phyloP scores from a whole-genome alignment of 768 basidiomycete genomes.

The Termitomyces titanicus region DNA sequence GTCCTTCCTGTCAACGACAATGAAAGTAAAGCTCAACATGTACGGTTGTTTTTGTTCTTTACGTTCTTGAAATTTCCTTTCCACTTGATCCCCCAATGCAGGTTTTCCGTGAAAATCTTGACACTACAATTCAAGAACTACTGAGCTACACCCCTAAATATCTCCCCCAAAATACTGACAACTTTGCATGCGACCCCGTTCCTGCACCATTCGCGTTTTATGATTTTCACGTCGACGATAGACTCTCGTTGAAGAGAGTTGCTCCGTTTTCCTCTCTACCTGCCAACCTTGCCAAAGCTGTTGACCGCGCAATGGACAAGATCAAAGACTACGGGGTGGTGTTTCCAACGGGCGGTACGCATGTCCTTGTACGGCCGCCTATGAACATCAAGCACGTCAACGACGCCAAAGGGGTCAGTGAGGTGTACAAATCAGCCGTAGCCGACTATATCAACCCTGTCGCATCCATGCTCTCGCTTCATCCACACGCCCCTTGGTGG shows the following conservation, averaged over 20 bases:
- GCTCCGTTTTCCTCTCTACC: background rate
- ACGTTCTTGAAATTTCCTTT: no score
- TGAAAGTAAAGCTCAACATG: no score
- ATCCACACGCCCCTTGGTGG: constrained; percentile 7
- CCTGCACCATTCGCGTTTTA: constrained; percentile 2
- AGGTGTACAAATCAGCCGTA: background rate
- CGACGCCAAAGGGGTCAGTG: constrained; percentile 5
- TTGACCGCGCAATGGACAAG: background rate
- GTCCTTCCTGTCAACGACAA: no score
- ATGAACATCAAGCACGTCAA: constrained; percentile 1
- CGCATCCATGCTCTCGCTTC: constrained; percentile 9
- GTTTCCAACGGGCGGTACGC: background rate
- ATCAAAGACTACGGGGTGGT: background rate
- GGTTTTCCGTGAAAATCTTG: constrained; percentile 7
- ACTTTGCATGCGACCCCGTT: background rate
- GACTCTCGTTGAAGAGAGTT: constrained; percentile 3
- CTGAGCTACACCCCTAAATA: background rate
- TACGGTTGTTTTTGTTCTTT: no score
- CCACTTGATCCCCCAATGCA: no score
- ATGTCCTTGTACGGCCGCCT: background rate
- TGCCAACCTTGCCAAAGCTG: background rate
- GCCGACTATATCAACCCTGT: background rate
- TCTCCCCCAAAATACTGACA: background rate
- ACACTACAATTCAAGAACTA: constrained; percentile 1
- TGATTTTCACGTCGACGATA: constrained; percentile 7